Evolutionary conservation across 805 yeast genomes (phyloP).

Genomic region (Teunomyces lycoperdinae): DNA sequence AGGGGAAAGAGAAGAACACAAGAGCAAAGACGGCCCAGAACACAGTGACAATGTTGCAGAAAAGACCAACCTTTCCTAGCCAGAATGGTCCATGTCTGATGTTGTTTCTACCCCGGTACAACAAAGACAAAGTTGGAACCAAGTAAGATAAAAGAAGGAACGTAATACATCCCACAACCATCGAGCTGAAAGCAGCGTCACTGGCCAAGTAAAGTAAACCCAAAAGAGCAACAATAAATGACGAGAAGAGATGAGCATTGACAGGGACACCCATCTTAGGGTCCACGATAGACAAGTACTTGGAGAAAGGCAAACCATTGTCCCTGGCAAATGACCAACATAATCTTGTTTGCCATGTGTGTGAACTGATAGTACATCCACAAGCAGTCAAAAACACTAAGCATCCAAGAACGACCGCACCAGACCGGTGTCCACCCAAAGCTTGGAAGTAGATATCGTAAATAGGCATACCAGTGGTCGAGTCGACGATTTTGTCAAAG

Average conservation of each 20-base stretch:
- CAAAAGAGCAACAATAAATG: slow-evolving; percentile 31
- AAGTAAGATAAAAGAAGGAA: slow-evolving; percentile 35
- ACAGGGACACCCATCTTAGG: slow-evolving; percentile 38
- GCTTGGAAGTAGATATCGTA: slow-evolving; percentile 42
- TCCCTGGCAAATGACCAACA: slow-evolving; percentile 45
- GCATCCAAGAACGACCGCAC: slow-evolving; percentile 36
- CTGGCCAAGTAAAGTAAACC: slow-evolving; percentile 38
- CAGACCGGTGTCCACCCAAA: slow-evolving; percentile 27
- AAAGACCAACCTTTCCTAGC: slow-evolving; percentile 37
- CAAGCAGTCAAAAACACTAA: slow-evolving; percentile 34
- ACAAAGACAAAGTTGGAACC: slow-evolving; percentile 35
- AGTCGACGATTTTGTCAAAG: slow-evolving; percentile 26
- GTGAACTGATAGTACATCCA: slow-evolving; percentile 39
- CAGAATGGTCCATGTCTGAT: slow-evolving; percentile 41
- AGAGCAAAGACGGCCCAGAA: slow-evolving; percentile 36
- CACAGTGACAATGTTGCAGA: slow-evolving; percentile 32
- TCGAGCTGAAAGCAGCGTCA: slow-evolving; percentile 39
- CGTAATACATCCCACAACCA: slow-evolving; percentile 37
- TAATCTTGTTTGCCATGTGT: slow-evolving; percentile 44
- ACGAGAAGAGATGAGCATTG: slow-evolving; percentile 38
- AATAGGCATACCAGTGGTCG: slow-evolving; percentile 38
- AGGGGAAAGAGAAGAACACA: slow-evolving; percentile 39
- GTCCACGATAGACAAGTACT: slow-evolving; percentile 34
- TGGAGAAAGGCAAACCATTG: slow-evolving; percentile 42
- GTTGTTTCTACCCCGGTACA: slow-evolving; percentile 36